Percentiles rank a stretch among this genome's conserved stretches.
phyloP scores from a whole-genome alignment of 2,329 filamentous ascomycete genomes.

The Xylaria sp. region DNA sequence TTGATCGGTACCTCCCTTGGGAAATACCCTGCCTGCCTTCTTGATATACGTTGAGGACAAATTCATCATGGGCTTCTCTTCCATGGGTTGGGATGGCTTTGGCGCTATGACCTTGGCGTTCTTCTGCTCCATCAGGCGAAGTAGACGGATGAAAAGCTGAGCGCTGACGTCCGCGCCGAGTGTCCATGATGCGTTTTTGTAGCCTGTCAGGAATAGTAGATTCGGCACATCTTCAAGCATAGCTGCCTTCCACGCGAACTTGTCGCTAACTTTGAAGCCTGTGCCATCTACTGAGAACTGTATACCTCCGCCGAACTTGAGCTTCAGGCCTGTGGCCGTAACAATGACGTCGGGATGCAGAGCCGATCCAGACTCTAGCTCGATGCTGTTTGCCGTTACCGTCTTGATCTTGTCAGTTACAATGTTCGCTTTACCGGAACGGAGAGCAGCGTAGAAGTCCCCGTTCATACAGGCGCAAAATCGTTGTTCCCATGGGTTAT shows the following conservation, averaged over 20 bases:
- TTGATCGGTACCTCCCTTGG: constrained; percentile 47
- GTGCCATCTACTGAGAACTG: constrained; percentile 64
- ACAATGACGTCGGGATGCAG: constrained; percentile 74
- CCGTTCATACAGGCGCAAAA: constrained; percentile 72
- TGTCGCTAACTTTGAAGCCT: constrained; percentile 57
- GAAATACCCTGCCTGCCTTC: constrained; percentile 52
- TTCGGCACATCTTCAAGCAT: constrained; percentile 77
- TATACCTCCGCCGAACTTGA: constrained; percentile 66
- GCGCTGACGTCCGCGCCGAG: constrained; percentile 68
- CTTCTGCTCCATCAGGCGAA: constrained; percentile 58
- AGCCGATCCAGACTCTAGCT: constrained; percentile 58
- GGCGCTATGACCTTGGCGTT: constrained; percentile 33
- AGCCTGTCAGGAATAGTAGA: constrained; percentile 69
- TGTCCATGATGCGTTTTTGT: constrained; percentile 74
- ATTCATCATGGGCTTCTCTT: constrained; percentile 46
- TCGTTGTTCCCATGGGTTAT: constrained; percentile 78
- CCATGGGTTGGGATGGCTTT: constrained; percentile 27
- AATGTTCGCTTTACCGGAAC: constrained; percentile 56
- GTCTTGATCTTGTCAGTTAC: constrained; percentile 64
- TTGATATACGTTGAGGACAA: constrained; percentile 53
- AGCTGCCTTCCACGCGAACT: constrained; percentile 70
- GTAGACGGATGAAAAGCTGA: constrained; percentile 59
- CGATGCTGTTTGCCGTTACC: constrained; percentile 60
- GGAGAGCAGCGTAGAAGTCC: constrained; percentile 65
- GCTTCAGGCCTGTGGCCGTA: constrained; percentile 73